Evolutionary conservation across 2,329 filamentous ascomycete species (phyloP), one percentile per base, ranked within the genome.

Genomic region (Cladosporium sp.): DNA sequence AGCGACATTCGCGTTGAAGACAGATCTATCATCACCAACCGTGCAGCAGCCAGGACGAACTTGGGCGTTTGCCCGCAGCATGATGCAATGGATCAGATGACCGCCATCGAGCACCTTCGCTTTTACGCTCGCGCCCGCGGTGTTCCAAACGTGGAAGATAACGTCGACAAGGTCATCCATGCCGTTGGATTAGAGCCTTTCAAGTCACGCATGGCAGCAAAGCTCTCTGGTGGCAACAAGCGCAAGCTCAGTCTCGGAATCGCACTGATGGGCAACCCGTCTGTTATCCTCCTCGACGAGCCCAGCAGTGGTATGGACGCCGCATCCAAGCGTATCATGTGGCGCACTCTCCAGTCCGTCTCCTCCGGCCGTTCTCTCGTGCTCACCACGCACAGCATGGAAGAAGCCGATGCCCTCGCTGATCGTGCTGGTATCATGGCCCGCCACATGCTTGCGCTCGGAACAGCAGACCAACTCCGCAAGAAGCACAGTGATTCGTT

Each of bases 321-420:
- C 0, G 89, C 88, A 0, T 85, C 88, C 0, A 96, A 96, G 68
- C 80, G 92, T 36, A 79, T 94, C 57, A 95, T 97, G 87, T 96
- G 92, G 92, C 82, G 82, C 50, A 95, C 90, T 0, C 75, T 96
- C 1, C 80, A 81, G 3, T 78, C 82, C 1, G 83, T 91, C 3
- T 83, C 85, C 0, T 79, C 82, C 0, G 89, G 89, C 0, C 80
- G 91, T n/a, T 87, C 85, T 0, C 80, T 96, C 13, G 75, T 97
- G 1, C 78, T 97, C 15, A 96, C 92, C 0, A 96, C 92, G 0
- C 92, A 97, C 67, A 88, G 82, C 42, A 95, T 96, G 90, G 91
- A 96, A 66, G 92, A 96, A 69, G 92, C 91, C 0, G 89, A 95
- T 62, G 90, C 90, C 1, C 76, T 97, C 2, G 91, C 91, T 0